Evolutionary conservation across 306 rosid species (phyloP), one percentile per base, ranked within the genome.

Genomic region (Spatholobus suberectus): DNA sequence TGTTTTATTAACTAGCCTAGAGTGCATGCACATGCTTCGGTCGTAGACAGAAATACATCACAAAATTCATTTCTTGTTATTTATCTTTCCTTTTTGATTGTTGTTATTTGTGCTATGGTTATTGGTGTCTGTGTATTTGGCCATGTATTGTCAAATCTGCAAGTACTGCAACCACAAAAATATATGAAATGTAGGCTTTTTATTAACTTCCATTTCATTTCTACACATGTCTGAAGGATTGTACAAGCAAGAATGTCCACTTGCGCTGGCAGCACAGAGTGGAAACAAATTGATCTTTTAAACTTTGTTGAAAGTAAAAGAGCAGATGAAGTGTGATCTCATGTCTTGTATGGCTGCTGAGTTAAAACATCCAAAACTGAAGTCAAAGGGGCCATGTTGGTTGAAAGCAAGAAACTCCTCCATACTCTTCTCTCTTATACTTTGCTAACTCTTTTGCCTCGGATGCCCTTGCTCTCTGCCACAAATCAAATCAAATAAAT

Each of bases 361-460:
- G 76, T 72, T 80, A 83, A 77, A 77, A 78, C 83, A 83, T 88
- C 87, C 88, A 87, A 88, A 92, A 82, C 70, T 84, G 59, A 86
- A 86, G 89, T 93, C 94, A 93, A 88, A 90, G 93, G 5, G 92
- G 79, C 94, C 94, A 93, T 66, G 61, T 86, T 92, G 96, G 86
- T 86, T 92, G 94, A 87, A 88, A 89, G 88, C 90, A 81, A 73
- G 87, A 83, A 35, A 77, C 72, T 86, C 90, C 92, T 83, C 90
- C 97, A 92, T 86, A 80, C 41, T 90, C 96, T 86, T 86, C 98
- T 84, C 81, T 91, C 82, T 76, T 88, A 86, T 91, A 75, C 82
- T 82, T 90, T 55, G 76, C 91, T 84, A 90, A 78, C 78, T 89
- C 95, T 81, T 78, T 90, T 87, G 96, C 93, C 89, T 92, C 93